Conservation (phyloP, 352 stramenopile species). For the Globisporangium camurandrum region DNA sequence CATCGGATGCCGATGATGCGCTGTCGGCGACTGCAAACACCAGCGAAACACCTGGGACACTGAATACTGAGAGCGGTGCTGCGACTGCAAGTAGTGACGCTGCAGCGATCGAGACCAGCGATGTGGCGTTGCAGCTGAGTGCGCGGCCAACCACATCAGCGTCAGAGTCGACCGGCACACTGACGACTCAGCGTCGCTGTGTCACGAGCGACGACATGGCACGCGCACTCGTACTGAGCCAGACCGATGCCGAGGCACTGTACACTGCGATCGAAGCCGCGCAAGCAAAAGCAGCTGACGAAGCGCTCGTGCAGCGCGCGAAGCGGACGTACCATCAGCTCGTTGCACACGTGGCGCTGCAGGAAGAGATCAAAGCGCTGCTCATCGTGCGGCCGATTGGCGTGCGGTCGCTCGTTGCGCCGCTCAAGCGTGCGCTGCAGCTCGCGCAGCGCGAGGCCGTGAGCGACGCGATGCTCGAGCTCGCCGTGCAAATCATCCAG, state of each 20-base stretch:
- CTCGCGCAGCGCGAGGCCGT: constrained; percentile 44
- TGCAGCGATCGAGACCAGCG: too few species aligned
- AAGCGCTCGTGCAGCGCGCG: constrained; percentile 36
- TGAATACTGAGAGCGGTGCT: too few species aligned
- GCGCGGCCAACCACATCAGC: background rate
- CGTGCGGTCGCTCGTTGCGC: constrained; percentile 57
- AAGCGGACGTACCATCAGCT: constrained; percentile 63
- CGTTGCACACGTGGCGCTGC: constrained; percentile 54
- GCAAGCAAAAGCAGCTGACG: constrained; percentile 52
- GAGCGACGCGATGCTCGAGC: constrained; percentile 38
- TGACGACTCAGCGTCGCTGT: constrained; percentile 5
- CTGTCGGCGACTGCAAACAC: too few species aligned
- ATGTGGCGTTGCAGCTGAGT: background rate
- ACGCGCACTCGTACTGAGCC: constrained; percentile 40
- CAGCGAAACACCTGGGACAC: too few species aligned
- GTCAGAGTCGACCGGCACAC: too few species aligned
- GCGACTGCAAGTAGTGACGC: background rate
- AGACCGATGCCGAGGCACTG: constrained; percentile 65
- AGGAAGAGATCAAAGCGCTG: constrained; percentile 76
- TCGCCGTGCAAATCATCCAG: constrained; percentile 57
- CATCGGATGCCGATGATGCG: background rate
- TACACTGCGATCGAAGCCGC: constrained; percentile 68
- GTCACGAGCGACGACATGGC: constrained; percentile 36
- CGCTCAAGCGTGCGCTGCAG: constrained; percentile 47
- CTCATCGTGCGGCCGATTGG: constrained; percentile 60